Base-by-base conservation (phyloP, 768 basidiomycete genomes). In the Coprinopsis cinerea region DNA sequence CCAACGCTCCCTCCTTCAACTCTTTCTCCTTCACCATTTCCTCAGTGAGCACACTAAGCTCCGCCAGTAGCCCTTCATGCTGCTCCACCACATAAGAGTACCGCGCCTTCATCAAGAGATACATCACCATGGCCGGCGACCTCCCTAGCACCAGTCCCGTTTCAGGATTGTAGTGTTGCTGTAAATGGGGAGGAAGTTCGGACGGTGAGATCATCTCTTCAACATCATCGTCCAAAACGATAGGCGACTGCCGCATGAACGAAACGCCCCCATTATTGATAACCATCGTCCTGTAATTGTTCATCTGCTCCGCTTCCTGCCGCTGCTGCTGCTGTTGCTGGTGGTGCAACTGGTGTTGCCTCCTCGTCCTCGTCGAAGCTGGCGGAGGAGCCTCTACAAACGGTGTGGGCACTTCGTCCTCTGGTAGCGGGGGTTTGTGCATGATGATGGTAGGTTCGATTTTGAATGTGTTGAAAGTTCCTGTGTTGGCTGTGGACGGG, bases 31-130 rank as follows among this genome's bases (percentile, higher is more conserved):
- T 69, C 54, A 71, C 70, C 47, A 73, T 61, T 54, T 88, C 82
- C 2, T 67, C 63, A 51, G 75, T 74, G 6, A 77, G 64, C 14
- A 72, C 66, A 28, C 78, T 74, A 54, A 90, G 67, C 62, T 93
- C 86, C 54, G 82, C 78, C 25, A 77, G 66, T 32, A 93, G 68
- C 26, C 70, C 68, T 26, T 79, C 80, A 53, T 89, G 82, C 58
- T 88, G 81, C 50, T 85, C 76, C 25, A 83, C 53, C 13, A 79
- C 82, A 59, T 83, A 86, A 44, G 70, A 71, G 62, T 85, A 76
- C 59, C 91, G 92, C 4, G 92, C 91, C 60, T 93, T 88, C 73
- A 78, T 75, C 53, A 68, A 74, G 54, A 68, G 71, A 63, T 93
- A 94, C 72, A 81, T 82, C 28, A 82, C 79, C 70, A 84, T 80